Conservation (phyloP, 2,329 filamentous ascomycete genomes). For the Ophiostoma piceae region DNA sequence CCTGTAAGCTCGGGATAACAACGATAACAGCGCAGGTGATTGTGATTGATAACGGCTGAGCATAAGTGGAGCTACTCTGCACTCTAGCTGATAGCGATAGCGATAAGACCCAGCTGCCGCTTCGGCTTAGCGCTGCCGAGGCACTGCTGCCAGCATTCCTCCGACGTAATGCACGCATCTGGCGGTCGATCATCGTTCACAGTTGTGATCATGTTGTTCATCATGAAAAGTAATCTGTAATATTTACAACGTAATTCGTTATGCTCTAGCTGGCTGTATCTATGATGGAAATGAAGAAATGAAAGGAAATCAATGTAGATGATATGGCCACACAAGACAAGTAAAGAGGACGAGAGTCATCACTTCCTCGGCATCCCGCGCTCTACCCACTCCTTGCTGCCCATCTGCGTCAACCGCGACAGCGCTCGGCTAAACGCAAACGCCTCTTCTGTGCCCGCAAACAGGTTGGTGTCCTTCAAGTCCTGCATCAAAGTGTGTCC, state of each 20-base stretch:
- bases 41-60: not conserved
- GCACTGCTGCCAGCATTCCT: not conserved
- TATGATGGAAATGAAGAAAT: not conserved
- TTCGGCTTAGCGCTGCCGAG: conserved; percentile 9
- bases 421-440: conserved; percentile 93
- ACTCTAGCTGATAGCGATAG: not conserved
- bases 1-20: not conserved
- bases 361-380: conserved; percentile 60
- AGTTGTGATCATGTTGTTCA: too few relatives aligned
- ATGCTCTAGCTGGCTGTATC: conserved; percentile 39
- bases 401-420: conserved; percentile 84
- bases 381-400: conserved; percentile 91
- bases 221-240: not conserved
- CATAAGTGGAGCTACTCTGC: too few relatives aligned
- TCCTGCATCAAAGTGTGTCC: conserved; percentile 71
- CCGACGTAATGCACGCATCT: not conserved
- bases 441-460: conserved; percentile 89
- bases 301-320: not conserved
- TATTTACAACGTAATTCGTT: conserved; percentile 44
- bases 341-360: not conserved
- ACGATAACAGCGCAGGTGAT: too few relatives aligned
- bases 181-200: too few relatives aligned
- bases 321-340: not conserved
- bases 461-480: conserved; percentile 79
- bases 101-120: not conserved